Base-by-base conservation (phyloP, 2,329 filamentous ascomycete species). In the Colletotrichum destructivum region DNA sequence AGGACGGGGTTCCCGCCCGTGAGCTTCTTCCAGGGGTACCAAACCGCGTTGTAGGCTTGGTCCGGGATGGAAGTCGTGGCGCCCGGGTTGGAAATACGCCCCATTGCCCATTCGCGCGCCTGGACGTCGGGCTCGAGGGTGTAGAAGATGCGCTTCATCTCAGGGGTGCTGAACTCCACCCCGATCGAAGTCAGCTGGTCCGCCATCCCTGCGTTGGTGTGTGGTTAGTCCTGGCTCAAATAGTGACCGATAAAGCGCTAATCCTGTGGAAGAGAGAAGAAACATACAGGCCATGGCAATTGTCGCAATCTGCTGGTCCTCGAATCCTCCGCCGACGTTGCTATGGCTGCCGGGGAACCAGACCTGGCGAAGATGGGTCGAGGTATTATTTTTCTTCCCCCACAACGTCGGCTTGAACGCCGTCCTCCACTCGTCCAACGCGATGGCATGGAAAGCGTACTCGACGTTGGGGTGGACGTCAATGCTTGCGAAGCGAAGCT, bases 271-370 rank as follows among this genome's bases (percentile, higher is more conserved):
- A 23, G 26, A 9, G 11, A 16, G n/a, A 15, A 21, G n/a, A 15
- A 0, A 13, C 73, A 13, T 61, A 75, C 76, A 77, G 11, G 75
- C 75, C 12, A 77, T 63, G 1, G 76, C 65, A 8, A 77, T 77
- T 12, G 70, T 76, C 42, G 75, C 75, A 2, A 77, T 75, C 49
- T 77, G 75, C 46, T 76, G 73, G 12, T 77, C 75, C 6, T 73
- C 54, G 85, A 87, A 90, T 0, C 89, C 89, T 31, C 89, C 89
- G 8, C 89, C 89, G 60, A 90, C 88, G 72, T 90, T 88, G 15
- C 87, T 88, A 76, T 92, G 90, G 64, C 85, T 85, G 15, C 89
- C 89, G 0, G 89, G 87, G 75, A 92, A 92, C 86, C 86, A 88
- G 16, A 76, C 75, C 40, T 77, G 76, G 4, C 73, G 71, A 21